Evolutionary conservation across 495 filamentous ascomycete species (phyloP), one percentile per base, ranked within the genome.

Genomic region (Penicillium maclennaniae): DNA sequence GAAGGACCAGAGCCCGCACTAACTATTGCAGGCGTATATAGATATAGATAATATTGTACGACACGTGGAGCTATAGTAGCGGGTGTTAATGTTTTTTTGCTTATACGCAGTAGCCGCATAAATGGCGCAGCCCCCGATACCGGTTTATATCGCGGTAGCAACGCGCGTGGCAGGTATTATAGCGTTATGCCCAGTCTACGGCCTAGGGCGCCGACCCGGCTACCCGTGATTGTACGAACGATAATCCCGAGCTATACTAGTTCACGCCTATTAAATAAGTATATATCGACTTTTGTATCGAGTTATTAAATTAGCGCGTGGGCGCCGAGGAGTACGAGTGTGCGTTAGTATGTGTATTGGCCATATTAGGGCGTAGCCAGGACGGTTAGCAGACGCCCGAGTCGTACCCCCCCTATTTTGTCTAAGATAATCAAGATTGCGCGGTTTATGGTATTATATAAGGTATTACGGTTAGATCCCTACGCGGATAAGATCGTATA

Each of bases 31-130:
- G 27, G 52, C 47, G 15, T 60, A 60, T 25, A 55, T 60, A 28
- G 40, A 55, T 7, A 26, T 19, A 14, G 47, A 42, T 16, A 51
- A 43, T 5, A 51, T 57, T 28, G 8, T 17, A 10, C 23, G 49
- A n/a, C 36, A 59, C 5, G 16, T 59, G 6, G 42, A 53, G 27
- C 53, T 46, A 38, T 60, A 31, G 53, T 36, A 60, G 56, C 45
- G 56, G 49, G 20, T 63, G 0, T 26, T 60, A 10, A 34, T 28
- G 7, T 59, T 59, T 47, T 47, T 56, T 63, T 37, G 36, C 49
- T 9, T 46, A 43, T 16, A 63, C 49, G 15, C 37, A 60, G 45
- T 15, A 31, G 20, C 36, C 31, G 6, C 50, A 54, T 17, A 7
- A 38, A 4, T 54, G 39, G 55, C n/a, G 1, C 19, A 58, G 34